A percentile compares a stretch with the other conserved stretches of the same genome.
These are phyloP conservation scores for Sarocladium oryzae DNA, from an alignment of 2,329 filamentous ascomycete genomes.

Conservation along the genomic window DNA sequence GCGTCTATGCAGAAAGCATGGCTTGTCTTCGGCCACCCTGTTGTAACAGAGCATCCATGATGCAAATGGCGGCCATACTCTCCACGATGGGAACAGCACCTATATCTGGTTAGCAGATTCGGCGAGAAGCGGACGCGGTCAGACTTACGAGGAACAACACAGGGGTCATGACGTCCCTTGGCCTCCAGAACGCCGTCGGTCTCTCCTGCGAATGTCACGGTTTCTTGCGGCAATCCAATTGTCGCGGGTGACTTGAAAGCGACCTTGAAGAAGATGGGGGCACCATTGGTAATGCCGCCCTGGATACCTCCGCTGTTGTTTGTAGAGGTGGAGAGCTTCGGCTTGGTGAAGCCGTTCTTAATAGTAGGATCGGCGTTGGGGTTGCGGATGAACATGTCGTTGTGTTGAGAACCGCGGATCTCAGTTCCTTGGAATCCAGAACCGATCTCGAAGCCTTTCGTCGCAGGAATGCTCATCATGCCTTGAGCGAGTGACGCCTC, in stretches of 20 bases:
- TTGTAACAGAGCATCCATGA: constrained; percentile 64
- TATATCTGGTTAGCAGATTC: not conserved
- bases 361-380: constrained; percentile 38
- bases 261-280: constrained; percentile 88
- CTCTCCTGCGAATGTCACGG: constrained; percentile 69
- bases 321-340: constrained; percentile 75
- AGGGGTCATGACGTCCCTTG: constrained; percentile 92
- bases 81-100: constrained; percentile 78
- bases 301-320: constrained; percentile 96
- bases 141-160: constrained; percentile 66
- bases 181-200: constrained; percentile 71
- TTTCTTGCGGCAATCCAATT: constrained; percentile 82
- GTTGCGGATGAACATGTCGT: constrained; percentile 49
- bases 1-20: not conserved
- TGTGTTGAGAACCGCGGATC: constrained; percentile 83
- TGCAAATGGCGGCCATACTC: constrained; percentile 79
- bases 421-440: constrained; percentile 86
- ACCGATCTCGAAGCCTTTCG: constrained; percentile 93
- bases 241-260: constrained; percentile 95
- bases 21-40: constrained; percentile 1
- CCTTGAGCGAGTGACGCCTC: constrained; percentile 87
- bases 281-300: constrained; percentile 91
- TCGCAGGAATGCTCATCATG: constrained; percentile 92
- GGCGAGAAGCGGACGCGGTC: not conserved
- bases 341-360: constrained; percentile 40